Base-by-base conservation (phyloP, 305 asterid genomes). In the Fraxinus baroniana region DNA sequence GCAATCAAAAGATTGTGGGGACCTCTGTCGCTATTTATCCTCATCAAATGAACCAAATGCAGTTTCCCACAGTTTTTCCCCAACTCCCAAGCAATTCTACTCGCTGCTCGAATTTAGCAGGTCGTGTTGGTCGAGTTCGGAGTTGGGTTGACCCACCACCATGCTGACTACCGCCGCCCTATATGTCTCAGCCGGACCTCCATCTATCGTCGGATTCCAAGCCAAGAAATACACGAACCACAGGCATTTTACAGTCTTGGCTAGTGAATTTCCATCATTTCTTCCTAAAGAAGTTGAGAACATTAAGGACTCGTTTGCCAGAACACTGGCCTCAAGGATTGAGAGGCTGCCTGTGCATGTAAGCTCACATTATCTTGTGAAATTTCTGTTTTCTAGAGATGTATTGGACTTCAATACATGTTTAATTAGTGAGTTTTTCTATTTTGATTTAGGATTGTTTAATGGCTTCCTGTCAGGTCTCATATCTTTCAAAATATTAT, bases 321-420 rank as follows among this genome's bases (percentile, higher is more conserved):
- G 94, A 84, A 93, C 87, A 78, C 86, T 95, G 75, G 98, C 98
- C 83, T 87, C 95, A 6, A 90, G 98, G 85, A 89, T 89, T 81
- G 86, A 86, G 70, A 87, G 92, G 64, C 46, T 89, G 10, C 97
- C 98, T 32, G 97, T 95, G 20, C 75, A 89, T 39, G 96, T 90
- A 84, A 86, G 74, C 15, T 55, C 76, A 6, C 52, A 57, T 0
- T 15, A 36, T 70, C 77, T 79, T 5, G 7, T 6, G 0, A 10
- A 71, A 24, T 17, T 24, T 62, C 78, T 64, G 22, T 72, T 46
- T 57, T 77, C 20, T 0, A 78, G 12, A 64, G 33, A 49, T 66
- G 57, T 41, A 33, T 57, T 37, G 39, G 6, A 36, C 17, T 66
- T 28, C n/a, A 28, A 62, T 64, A 18, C 12, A n/a, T 78, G 30